phyloP scores from a whole-genome alignment of 2,329 filamentous ascomycete species.

The Byssoonygena ceratinophila region DNA sequence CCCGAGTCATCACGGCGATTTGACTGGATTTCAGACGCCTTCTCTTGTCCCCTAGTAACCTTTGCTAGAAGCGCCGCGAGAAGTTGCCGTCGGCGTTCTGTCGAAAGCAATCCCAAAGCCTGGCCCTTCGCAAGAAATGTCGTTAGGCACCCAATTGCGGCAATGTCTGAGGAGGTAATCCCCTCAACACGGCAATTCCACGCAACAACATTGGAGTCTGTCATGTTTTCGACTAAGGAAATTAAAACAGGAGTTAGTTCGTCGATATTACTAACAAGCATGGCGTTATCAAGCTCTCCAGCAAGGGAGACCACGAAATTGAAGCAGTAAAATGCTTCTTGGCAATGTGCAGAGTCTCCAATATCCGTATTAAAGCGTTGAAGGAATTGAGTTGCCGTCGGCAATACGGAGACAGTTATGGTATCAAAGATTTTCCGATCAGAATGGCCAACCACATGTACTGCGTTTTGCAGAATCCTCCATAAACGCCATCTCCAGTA shows the following conservation, averaged over 20 bases:
- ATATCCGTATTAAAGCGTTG: conserved; percentile 24
- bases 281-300: conserved; percentile 18
- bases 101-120: conserved; percentile 24
- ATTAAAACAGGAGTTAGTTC: conserved; percentile 16
- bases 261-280: conserved; percentile 19
- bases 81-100: conserved; percentile 25
- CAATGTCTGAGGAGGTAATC: conserved; percentile 22
- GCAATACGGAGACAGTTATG: conserved; percentile 21
- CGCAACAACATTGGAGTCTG: conserved; percentile 21
- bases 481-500: conserved; percentile 36
- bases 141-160: conserved; percentile 27
- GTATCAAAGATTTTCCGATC: conserved; percentile 19
- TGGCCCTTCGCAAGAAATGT: conserved; percentile 26
- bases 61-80: conserved; percentile 28
- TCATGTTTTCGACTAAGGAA: conserved; percentile 18
- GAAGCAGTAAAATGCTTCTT: conserved; percentile 33
- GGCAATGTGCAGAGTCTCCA: conserved; percentile 14
- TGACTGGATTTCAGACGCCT: neutral
- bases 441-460: conserved; percentile 22
- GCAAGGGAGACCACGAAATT: conserved; percentile 24
- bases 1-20: too few relatives aligned
- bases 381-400: conserved; percentile 24
- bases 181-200: conserved; percentile 33
- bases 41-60: neutral
- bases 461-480: conserved; percentile 28